Conservation (phyloP, 495 filamentous ascomycete species). For the Staphylotrichum tortipilum region DNA sequence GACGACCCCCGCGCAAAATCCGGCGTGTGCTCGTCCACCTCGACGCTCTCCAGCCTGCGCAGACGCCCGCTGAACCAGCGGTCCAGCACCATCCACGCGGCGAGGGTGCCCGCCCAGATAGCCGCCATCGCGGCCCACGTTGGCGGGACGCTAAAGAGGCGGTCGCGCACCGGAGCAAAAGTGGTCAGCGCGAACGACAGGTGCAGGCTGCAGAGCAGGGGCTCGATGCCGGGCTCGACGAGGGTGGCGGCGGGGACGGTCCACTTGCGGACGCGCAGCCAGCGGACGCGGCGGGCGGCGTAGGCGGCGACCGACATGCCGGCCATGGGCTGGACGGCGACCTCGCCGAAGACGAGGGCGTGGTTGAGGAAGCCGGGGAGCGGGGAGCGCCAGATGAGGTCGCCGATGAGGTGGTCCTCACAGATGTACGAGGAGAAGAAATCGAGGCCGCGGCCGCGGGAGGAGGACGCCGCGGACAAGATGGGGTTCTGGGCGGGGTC, state of each 20-base stretch:
- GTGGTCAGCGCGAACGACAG: conserved; percentile 72
- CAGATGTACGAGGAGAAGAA: conserved; percentile 95
- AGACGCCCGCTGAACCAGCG: conserved; percentile 62
- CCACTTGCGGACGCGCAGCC: conserved; percentile 91
- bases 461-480: conserved; percentile 35
- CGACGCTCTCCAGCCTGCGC: conserved; percentile 60
- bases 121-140: conserved; percentile 62
- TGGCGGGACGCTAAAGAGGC: conserved; percentile 46
- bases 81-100: conserved; percentile 66
- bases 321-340: conserved; percentile 83
- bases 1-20: conserved; percentile 53
- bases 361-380: conserved; percentile 64
- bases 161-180: conserved; percentile 50
- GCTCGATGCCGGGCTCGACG: conserved; percentile 91
- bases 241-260: conserved; percentile 82
- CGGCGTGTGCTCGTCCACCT: conserved; percentile 64
- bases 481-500: conserved; percentile 37
- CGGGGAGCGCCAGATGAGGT: conserved; percentile 68
- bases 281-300: conserved; percentile 74
- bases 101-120: conserved; percentile 59
- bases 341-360: conserved; percentile 70
- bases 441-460: conserved; percentile 62
- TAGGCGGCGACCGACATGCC: conserved; percentile 73
- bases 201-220: conserved; percentile 71
- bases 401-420: conserved; percentile 93